Base-by-base conservation (phyloP, 176 grass and related monocot genomes). In the Leersia perrieri region DNA sequence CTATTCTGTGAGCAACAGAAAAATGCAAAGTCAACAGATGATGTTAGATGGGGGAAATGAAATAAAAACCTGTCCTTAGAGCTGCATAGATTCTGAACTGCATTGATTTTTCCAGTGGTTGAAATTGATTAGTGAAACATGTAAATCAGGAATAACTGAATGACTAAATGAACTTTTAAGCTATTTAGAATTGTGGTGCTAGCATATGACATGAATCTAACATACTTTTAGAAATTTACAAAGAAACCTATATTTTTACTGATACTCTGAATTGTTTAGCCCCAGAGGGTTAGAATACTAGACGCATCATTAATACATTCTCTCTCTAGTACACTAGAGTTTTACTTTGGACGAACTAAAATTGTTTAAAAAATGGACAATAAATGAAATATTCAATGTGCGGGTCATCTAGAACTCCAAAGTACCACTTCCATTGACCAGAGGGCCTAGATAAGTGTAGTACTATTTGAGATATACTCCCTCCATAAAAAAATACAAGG, bases 1-100 rank as follows among this genome's bases (percentile, higher is more conserved):
- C 95, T 89, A 98, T 82, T 83, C 95, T 98, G 92, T 63, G 81
- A 85, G 34, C 66, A 3, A 41, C 63, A 73, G 30, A 33, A 77
- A 77, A 82, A 80, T 14, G 47, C 49, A 35, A 53, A 61, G 28
- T 77, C 29, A 53, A 47, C 78, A 53, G 63, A 28, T 71, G 13
- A 83, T 40, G 0, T 82, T 15, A 69, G 78, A 31, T 22, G 38
- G 11, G 22, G 74, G 5, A 22, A 82, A 81, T 44, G 3, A 26
- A 80, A 44, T 33, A 45, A 41, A 41, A 74, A 70, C 22, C 38
- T 63, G 1, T 30, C 9, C 13, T 78, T 42, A 23, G 12, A 53
- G 27, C 45, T 71, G 11, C 58, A 82, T 65, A 79, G 5, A 71
- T 79, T 6, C 8, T 61, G 23, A 42, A 44, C 15, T 9, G 31